Evolutionary conservation across 1,284 basidiomycete species (phyloP), one percentile per base, ranked within the genome.

Genomic region (Moesziomyces parantarcticus): DNA sequence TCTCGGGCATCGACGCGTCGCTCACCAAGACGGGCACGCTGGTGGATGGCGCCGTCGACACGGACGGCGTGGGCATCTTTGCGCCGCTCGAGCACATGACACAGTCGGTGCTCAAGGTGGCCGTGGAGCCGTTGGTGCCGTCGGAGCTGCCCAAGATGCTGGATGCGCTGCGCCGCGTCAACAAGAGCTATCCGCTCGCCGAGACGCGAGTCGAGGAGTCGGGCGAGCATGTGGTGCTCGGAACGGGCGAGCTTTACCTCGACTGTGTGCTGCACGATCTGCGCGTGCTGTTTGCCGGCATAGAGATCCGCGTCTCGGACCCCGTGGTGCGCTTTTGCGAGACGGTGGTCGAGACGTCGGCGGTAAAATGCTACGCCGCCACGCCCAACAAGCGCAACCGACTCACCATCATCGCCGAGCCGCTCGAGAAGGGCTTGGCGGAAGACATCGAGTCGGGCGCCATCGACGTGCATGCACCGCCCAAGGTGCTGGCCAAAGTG

Each of bases 251-350:
- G 84, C 86, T 99, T 50, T 98, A 97, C 85, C 87, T 99, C 78
- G 97, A 99, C 84, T 97, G 92, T 74, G 92, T 97, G 45, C 89
- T 99, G 90, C 95, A 99, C 83, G 97, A 99, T 85, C 86, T 99
- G 69, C 88, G 97, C 64, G 89, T 89, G 68, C 84, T 99, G 69
- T 99, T 97, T 86, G 90, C 92, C 46, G 97, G 99, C 87, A 97
- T 99, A 76, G 97, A 99, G 88, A 97, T 99, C 87, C 98, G 99
- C 86, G 94, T 99, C 16, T 97, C 94, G 32, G 97, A 99, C 86
- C 97, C 97, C 1, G 94, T 98, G 29, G 97, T 95, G 25, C 93
- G 94, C 83, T 99, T 99, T 86, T 93, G 93, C 82, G 97, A 99
- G 87, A 99, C 97, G 13, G 97, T 99, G 20, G 88, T 99, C 65